Conservation (phyloP, 192 early-diverging fungal species). For the Dispira simplex region DNA sequence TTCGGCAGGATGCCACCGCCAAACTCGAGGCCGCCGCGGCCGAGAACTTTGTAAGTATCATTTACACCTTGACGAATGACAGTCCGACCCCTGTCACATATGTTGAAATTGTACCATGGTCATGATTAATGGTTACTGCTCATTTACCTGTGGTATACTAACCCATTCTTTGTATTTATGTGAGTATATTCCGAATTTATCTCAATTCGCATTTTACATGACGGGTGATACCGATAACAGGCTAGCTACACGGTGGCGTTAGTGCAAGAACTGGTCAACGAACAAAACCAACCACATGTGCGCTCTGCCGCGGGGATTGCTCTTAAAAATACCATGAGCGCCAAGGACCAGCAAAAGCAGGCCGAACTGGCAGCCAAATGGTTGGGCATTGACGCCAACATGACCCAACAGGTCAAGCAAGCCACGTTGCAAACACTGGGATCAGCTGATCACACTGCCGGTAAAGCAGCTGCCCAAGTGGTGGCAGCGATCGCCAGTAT, state of each 20-base stretch:
- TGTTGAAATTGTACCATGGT: too few relatives aligned
- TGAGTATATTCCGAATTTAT: too few relatives aligned
- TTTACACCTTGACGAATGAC: neutral
- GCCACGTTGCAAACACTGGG: slow-evolving; percentile 25
- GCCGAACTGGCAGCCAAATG: slow-evolving; percentile 45
- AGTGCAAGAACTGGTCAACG: slow-evolving; percentile 70
- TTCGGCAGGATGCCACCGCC: slow-evolving; percentile 68
- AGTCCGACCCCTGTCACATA: too few relatives aligned
- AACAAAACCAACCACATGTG: slow-evolving; percentile 40
- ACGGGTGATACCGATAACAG: slow-evolving; percentile 18
- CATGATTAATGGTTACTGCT: too few relatives aligned
- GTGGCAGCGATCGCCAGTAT: slow-evolving; percentile 86
- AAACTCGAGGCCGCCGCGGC: slow-evolving; percentile 55
- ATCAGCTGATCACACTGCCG: slow-evolving; percentile 29
- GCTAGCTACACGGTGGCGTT: slow-evolving; percentile 49
- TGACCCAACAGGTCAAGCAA: slow-evolving; percentile 55
- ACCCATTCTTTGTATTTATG: too few relatives aligned
- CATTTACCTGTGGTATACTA: too few relatives aligned
- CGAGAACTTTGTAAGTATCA: slow-evolving; percentile 71
- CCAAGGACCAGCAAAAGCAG: slow-evolving; percentile 50
- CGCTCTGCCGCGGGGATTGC: slow-evolving; percentile 76
- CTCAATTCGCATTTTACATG: too few relatives aligned
- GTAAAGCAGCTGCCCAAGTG: slow-evolving; percentile 59
- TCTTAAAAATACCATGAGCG: slow-evolving; percentile 83
- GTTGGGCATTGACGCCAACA: slow-evolving; percentile 38